A percentile compares a stretch with the other conserved stretches of the same genome.
phyloP scores from a whole-genome alignment of 2,329 filamentous ascomycete species.

The Kalaharituber pfeilii region DNA sequence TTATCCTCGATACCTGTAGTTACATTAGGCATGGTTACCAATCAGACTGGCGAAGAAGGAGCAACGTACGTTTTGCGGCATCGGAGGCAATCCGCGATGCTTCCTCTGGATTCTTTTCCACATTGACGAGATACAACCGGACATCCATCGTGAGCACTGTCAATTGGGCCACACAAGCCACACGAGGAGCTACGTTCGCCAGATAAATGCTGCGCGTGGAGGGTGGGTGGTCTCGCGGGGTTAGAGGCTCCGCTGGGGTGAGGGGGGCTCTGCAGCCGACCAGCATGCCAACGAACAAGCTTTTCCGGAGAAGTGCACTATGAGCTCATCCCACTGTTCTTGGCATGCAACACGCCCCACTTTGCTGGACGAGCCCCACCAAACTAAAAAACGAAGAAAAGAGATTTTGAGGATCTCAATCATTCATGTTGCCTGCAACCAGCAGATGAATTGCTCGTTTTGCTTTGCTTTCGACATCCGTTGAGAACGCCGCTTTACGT shows the following conservation, averaged over 20 bases:
- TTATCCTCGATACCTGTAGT: conserved; percentile 39
- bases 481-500: too few relatives aligned
- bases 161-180: neutral
- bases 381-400: neutral
- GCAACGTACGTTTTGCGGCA: conserved; percentile 19
- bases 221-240: too few relatives aligned
- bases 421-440: too few relatives aligned
- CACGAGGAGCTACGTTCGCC: too few relatives aligned
- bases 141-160: conserved; percentile 4
- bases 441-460: too few relatives aligned
- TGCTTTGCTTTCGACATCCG: too few relatives aligned
- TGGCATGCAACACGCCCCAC: too few relatives aligned
- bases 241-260: too few relatives aligned
- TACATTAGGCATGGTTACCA: neutral
- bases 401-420: neutral
- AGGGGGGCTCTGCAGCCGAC: too few relatives aligned
- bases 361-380: too few relatives aligned
- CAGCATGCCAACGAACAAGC: too few relatives aligned
- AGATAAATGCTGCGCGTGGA: too few relatives aligned
- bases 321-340: neutral
- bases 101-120: conserved; percentile 21
- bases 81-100: conserved; percentile 19
- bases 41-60: neutral
- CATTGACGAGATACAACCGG: conserved; percentile 19
- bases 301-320: neutral